A percentile compares a stretch with the other conserved stretches of the same genome.
Conservation (phyloP, 257 asterid genomes). For the Vinca minor region DNA sequence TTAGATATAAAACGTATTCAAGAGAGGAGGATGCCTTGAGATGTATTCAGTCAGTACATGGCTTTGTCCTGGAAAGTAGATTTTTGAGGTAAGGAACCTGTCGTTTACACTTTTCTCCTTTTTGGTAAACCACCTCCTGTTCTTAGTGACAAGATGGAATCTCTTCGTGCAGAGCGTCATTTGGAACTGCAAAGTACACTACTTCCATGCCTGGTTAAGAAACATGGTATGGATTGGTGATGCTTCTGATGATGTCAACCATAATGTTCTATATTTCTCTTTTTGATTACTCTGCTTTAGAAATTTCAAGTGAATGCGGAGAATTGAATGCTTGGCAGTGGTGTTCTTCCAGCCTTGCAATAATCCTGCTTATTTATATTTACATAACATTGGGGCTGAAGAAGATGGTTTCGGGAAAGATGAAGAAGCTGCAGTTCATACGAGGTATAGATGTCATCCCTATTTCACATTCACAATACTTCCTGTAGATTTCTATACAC, state of each 20-base stretch:
- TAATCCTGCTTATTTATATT: conserved; percentile 83
- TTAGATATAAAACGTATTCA: conserved; percentile 80
- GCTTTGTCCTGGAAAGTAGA: conserved; percentile 79
- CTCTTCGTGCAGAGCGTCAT: conserved; percentile 71
- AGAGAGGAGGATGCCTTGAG: conserved; percentile 89
- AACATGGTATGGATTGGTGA: conserved; percentile 49
- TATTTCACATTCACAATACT: neutral
- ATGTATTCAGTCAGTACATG: conserved; percentile 88
- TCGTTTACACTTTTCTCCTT: conserved; percentile 13
- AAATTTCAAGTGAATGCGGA: neutral
- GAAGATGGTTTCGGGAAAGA: conserved; percentile 96
- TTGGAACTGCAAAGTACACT: conserved; percentile 99
- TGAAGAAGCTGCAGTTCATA: conserved; percentile 91
- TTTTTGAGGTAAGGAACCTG: conserved; percentile 54
- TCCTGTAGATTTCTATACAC: conserved; percentile 12
- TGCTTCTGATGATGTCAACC: conserved; percentile 2
- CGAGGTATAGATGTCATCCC: conserved; percentile 47
- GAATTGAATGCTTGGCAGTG: conserved; percentile 2
- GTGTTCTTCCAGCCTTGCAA: conserved; percentile 71
- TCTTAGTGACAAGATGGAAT: conserved; percentile 8
- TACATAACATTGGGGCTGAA: conserved; percentile 82
- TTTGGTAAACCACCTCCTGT: conserved; percentile 4
- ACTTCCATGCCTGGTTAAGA: conserved; percentile 95
- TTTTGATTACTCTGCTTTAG: neutral
- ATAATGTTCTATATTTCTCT: neutral